phyloP scores from a whole-genome alignment of 2,329 filamentous ascomycete genomes.

The Onygenales sp. region DNA sequence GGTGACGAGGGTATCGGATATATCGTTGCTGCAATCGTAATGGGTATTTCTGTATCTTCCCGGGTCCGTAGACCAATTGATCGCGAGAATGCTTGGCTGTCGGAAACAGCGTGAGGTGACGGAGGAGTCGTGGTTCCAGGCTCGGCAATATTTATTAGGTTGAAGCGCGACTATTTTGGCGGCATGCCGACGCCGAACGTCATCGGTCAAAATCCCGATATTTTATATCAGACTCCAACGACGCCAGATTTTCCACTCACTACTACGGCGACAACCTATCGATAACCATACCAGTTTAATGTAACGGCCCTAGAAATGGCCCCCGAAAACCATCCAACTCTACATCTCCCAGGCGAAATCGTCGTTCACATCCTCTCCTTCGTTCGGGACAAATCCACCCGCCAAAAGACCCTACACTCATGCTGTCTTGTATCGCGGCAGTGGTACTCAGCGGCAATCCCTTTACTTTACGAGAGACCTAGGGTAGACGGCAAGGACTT shows the following conservation, averaged over 20 bases:
- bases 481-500: conserved; percentile 44
- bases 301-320: not conserved
- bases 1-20: conserved; percentile 1
- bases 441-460: conserved; percentile 47
- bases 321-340: conserved; percentile 13
- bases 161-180: not conserved
- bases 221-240: not conserved
- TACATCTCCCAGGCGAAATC: conserved; percentile 46
- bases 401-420: conserved; percentile 40
- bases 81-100: not conserved
- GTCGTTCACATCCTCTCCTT: conserved; percentile 41
- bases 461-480: conserved; percentile 44
- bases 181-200: not conserved
- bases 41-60: not conserved
- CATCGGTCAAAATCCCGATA: not conserved
- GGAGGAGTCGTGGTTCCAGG: not conserved
- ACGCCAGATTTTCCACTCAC: too few species aligned
- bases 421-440: conserved; percentile 46
- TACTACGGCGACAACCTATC: too few species aligned
- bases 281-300: too few species aligned
- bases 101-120: not conserved
- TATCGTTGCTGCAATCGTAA: not conserved
- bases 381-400: conserved; percentile 25
- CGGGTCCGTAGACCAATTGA: not conserved
- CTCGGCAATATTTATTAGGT: not conserved